Conservation (phyloP, 345 rosid species). For the Cardamine chenopodiifolia region DNA sequence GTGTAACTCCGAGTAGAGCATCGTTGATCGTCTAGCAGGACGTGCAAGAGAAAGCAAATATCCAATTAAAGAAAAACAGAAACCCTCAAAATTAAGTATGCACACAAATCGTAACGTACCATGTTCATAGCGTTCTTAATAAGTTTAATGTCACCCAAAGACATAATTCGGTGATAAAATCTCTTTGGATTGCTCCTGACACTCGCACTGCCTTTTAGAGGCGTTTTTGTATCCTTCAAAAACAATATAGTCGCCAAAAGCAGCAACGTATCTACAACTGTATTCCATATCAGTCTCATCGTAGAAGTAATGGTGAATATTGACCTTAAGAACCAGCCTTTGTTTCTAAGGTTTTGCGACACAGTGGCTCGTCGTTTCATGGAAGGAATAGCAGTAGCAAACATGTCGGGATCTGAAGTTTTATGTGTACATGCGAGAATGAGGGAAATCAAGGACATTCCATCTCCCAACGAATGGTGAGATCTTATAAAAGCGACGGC, state of each 20-base stretch:
- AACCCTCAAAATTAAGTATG: not conserved
- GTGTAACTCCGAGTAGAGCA: slow-evolving; percentile 63
- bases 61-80: slow-evolving; percentile 5
- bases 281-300: slow-evolving; percentile 54
- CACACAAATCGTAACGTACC: slow-evolving; percentile 16
- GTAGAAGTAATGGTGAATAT: slow-evolving; percentile 42
- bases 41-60: not conserved
- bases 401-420: slow-evolving; percentile 55
- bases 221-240: slow-evolving; percentile 55
- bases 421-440: slow-evolving; percentile 59
- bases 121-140: slow-evolving; percentile 38
- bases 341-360: not conserved
- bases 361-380: slow-evolving; percentile 28
- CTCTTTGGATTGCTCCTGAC: slow-evolving; percentile 33
- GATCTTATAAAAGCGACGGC: slow-evolving; percentile 47
- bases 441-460: slow-evolving; percentile 58
- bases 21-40: slow-evolving; percentile 67
- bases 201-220: slow-evolving; percentile 46
- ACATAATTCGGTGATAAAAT: slow-evolving; percentile 50
- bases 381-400: slow-evolving; percentile 53
- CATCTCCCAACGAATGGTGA: slow-evolving; percentile 73
- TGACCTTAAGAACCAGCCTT: slow-evolving; percentile 40
- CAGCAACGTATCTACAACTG: slow-evolving; percentile 49
- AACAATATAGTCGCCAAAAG: slow-evolving; percentile 48
- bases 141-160: slow-evolving; percentile 60